Conservation (phyloP, 2,329 filamentous ascomycete genomes). For the Xylariales sp. region DNA sequence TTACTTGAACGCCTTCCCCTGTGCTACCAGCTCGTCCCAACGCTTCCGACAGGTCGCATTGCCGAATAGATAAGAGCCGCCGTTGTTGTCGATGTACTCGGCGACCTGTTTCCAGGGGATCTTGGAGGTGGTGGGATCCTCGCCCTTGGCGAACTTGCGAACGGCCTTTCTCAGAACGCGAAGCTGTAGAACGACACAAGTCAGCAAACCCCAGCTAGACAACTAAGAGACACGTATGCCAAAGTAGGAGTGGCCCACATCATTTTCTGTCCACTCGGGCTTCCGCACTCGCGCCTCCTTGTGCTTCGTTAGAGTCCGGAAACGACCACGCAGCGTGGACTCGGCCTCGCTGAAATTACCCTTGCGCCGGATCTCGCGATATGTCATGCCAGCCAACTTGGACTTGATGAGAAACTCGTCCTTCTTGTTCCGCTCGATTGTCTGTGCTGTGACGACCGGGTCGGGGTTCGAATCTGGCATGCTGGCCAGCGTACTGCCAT, state of each 20-base stretch:
- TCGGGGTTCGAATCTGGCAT: not conserved
- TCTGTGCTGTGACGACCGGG: not conserved
- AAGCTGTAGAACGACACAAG: constrained; percentile 28
- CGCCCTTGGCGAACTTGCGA: constrained; percentile 27
- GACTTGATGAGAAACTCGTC: constrained; percentile 49
- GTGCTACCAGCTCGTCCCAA: constrained; percentile 43
- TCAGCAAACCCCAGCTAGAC: too few species aligned
- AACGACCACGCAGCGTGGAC: constrained; percentile 67
- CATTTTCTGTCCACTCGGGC: constrained; percentile 57
- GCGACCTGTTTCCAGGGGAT: constrained; percentile 55
- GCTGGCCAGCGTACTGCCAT: not conserved
- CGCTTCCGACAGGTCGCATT: constrained; percentile 54
- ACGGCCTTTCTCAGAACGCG: constrained; percentile 41
- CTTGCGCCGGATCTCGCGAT: constrained; percentile 55
- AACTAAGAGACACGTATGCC: too few species aligned
- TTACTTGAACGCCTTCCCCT: constrained; percentile 16
- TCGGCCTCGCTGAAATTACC: constrained; percentile 60
- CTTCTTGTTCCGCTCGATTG: constrained; percentile 26
- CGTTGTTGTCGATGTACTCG: constrained; percentile 44
- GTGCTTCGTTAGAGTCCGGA: constrained; percentile 59
- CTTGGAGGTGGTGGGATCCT: constrained; percentile 29
- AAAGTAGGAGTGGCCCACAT: too few species aligned
- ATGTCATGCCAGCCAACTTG: constrained; percentile 55
- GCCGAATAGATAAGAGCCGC: constrained; percentile 56
- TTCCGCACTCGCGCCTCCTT: constrained; percentile 59